Base-by-base conservation (phyloP, 1,284 basidiomycete genomes). In the Anthracocystis walkeri region DNA sequence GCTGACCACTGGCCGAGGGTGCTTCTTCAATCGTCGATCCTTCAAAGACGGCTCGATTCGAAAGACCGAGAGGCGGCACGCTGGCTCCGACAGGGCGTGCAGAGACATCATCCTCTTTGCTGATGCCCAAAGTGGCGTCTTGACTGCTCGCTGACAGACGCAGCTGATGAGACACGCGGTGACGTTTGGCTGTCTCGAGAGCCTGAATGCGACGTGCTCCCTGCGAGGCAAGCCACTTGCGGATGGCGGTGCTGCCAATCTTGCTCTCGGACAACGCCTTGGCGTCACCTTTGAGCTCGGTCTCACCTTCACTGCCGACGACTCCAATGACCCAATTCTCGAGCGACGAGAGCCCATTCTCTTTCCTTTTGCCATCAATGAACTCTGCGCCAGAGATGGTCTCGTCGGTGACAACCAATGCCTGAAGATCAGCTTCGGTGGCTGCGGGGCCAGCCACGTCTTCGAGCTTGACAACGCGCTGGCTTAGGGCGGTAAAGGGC, bases 391-490 rank as follows among this genome's bases (percentile, higher is more conserved):
- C 83, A 14, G 74, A 62, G 14, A 75, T 38, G 11, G 83, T 85
- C 61, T 85, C 83, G 33, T 84, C 81, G 0, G 82, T 85, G 18
- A 84, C 63, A 16, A 85, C 67, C 1, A 85, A 60, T 5, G 81
- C 79, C 40, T 80, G 61, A 18, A 84, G 48, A 42, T 78, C 66
- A 0, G 65, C 64, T 21, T 81, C 80, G 2, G 79, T 80, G 4
- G 79, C 83, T 0, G 83, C 81, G 8, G 83, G 83, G 3, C 83
- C 83, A 23, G 71, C 75, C 2, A 83, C 81, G 44, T 85, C 83
- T 45, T 58, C 51, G 31, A 84, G 70, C 58, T 76, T 65, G 20
- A 82, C 78, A 1, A 81, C 75, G 27, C 76, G 70, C 48, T 77
- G 69, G 31, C 56, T 46, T 23, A 84, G 45, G 21, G 65, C 23